phyloP scores from a whole-genome alignment of 2,329 filamentous ascomycete genomes.

The Penicillium sp. region DNA sequence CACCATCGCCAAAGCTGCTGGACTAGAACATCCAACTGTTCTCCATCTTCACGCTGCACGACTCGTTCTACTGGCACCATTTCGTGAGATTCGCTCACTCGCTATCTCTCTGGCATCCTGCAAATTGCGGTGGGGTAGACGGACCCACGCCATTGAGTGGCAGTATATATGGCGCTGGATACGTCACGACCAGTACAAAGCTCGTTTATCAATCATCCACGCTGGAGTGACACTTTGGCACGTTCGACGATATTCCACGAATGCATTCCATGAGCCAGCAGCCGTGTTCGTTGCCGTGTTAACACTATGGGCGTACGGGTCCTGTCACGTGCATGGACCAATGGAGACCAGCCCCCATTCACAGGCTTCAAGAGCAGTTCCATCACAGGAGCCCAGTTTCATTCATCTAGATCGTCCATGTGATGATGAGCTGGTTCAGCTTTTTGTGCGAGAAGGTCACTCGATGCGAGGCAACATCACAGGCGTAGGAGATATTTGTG shows the following conservation, averaged over 20 bases:
- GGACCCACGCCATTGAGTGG: constrained; percentile 34
- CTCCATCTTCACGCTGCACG: constrained; percentile 58
- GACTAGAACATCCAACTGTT: constrained; percentile 57
- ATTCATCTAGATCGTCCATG: constrained; percentile 58
- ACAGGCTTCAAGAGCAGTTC: constrained; percentile 6
- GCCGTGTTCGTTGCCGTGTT: constrained; percentile 50
- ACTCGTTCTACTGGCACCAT: constrained; percentile 54
- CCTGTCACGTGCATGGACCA: constrained; percentile 29
- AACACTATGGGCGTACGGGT: constrained; percentile 51
- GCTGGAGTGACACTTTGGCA: constrained; percentile 56
- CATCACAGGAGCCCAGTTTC: constrained; percentile 41
- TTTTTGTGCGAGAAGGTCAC: constrained; percentile 54
- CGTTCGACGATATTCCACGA: constrained; percentile 50
- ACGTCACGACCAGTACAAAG: constrained; percentile 55
- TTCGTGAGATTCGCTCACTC: constrained; percentile 48
- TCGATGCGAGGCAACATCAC: constrained; percentile 54
- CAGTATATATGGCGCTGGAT: constrained; percentile 52
- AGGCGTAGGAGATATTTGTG: constrained; percentile 55
- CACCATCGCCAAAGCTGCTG: constrained; percentile 50
- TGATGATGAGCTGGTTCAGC: constrained; percentile 60
- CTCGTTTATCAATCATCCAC: constrained; percentile 58
- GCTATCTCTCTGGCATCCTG: constrained; percentile 37
- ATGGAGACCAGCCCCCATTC: constrained; percentile 30
- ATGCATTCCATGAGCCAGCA: constrained; percentile 51
- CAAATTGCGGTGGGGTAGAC: constrained; percentile 32